Base-by-base conservation (phyloP, 257 asterid species). In the Fraxinus excelsior region DNA sequence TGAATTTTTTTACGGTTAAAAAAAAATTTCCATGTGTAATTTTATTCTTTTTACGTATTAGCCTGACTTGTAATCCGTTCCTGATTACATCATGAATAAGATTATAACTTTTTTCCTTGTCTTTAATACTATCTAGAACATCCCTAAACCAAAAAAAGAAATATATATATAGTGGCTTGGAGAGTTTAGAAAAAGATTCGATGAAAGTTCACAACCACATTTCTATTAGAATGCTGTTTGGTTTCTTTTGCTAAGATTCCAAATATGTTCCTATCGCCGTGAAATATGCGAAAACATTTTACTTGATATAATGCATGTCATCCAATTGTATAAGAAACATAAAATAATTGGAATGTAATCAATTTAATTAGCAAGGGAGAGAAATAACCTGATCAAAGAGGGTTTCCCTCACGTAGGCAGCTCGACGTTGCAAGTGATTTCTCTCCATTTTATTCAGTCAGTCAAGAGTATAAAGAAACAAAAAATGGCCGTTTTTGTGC, bases 311-410 rank as follows among this genome's bases (percentile, higher is more conserved):
- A 5, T 53, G 4, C 23, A 53, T 53, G 26, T 14, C 35, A 62
- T 34, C 68, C 68, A 21, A 58, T 58, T 10, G n/a, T 46, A 58
- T 0, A 8, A 58, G 7, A n/a, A n/a, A n/a, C n/a, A 21, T n/a
- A 21, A 58, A 58, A 23, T 21, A 21, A 58, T 58, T 58, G 28
- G 10, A n/a, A 58, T 58, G 66, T 21, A 8, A 23, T 58, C 12
- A 23, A 58, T 8, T 8, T 25, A 25, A 25, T 25, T 3, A 7
- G 31, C 8, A 28, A 28, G 31, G 34, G 32, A 29, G 34, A 80
- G 76, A 44, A 71, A 28, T 58, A 70, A 91, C 97, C 93, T 91
- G 94, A 70, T 85, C 85, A 82, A 91, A 88, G 72, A 89, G 85
- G 75, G 81, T 77, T 78, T 80, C 83, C 79, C 90, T 89, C 84